Conservation (phyloP, 1,284 basidiomycete species). For the Rhodotorula sp. region DNA sequence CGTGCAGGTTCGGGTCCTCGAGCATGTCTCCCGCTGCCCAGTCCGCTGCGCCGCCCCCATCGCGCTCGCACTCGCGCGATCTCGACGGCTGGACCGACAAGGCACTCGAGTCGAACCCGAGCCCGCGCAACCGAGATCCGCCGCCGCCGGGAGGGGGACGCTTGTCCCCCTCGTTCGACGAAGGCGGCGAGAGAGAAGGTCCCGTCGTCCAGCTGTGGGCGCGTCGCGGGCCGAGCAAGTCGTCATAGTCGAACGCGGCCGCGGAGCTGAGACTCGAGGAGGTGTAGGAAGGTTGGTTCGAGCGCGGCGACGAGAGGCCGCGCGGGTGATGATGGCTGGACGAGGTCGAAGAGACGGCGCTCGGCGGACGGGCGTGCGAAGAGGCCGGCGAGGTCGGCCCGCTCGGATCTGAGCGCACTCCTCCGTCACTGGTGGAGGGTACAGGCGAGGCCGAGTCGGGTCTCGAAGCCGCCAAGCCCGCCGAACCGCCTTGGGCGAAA, state of each 20-base stretch:
- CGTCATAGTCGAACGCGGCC: conserved; percentile 25
- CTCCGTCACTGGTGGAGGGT: not conserved
- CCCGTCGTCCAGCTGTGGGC: not conserved
- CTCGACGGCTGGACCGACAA: no score
- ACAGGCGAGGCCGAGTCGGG: not conserved
- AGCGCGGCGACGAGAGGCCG: conserved; percentile 1
- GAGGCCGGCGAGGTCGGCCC: not conserved
- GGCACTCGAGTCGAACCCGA: not conserved
- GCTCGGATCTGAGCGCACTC: not conserved
- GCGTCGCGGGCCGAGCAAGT: conserved; percentile 23
- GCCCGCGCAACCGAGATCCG: not conserved
- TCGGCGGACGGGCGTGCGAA: conserved; percentile 12
- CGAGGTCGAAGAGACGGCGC: conserved; percentile 10
- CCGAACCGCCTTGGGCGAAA: no score
- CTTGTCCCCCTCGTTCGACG: conserved; percentile 17
- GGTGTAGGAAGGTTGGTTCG: not conserved
- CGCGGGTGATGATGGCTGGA: not conserved
- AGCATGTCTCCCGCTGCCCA: not conserved
- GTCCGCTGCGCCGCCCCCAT: not conserved
- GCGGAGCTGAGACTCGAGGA: conserved; percentile 5
- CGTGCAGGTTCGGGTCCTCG: not conserved
- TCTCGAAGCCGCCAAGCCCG: not conserved
- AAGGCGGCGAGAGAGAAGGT: conserved; percentile 5
- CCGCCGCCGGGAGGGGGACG: not conserved
- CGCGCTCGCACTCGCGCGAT: not conserved